These are phyloP conservation scores for Sugiyamaella novakii DNA, from an alignment of 1,139 yeast species.

Conservation along the genomic window DNA sequence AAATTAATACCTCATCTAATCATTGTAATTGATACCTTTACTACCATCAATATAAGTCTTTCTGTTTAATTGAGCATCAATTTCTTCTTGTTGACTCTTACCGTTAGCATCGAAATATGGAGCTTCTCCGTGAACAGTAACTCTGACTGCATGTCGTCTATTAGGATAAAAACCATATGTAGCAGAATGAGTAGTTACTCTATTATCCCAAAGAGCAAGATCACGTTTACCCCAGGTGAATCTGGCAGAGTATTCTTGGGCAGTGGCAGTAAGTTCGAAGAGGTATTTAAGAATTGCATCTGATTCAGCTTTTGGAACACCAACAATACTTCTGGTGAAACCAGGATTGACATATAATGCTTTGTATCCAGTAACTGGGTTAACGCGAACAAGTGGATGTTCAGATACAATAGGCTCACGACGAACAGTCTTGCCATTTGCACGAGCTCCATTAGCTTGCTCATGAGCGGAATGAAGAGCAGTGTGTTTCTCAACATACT, in stretches of 20 bases:
- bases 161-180: constrained; percentile 44
- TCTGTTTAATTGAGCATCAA: constrained; percentile 31
- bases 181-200: constrained; percentile 66
- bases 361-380: constrained; percentile 69
- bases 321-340: constrained; percentile 63
- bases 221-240: constrained; percentile 61
- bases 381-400: constrained; percentile 69
- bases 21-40: constrained; percentile 38
- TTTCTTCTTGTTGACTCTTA: constrained; percentile 34
- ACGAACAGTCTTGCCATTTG: constrained; percentile 63
- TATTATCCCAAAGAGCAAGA: constrained; percentile 74
- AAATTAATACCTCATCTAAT: no score
- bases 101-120: constrained; percentile 38
- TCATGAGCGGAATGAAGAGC: constrained; percentile 70
- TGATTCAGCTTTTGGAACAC: constrained; percentile 65
- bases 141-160: constrained; percentile 66
- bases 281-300: constrained; percentile 57
- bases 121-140: constrained; percentile 62
- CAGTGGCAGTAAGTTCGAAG: constrained; percentile 53
- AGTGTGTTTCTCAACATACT: constrained; percentile 56
- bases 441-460: constrained; percentile 60
- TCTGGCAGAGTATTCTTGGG: constrained; percentile 58
- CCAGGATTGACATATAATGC: constrained; percentile 60
- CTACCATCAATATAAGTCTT: constrained; percentile 33
- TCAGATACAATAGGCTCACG: constrained; percentile 59